Evolutionary conservation across 768 basidiomycete genomes (phyloP).

Genomic region (Glaciozyma martinii): DNA sequence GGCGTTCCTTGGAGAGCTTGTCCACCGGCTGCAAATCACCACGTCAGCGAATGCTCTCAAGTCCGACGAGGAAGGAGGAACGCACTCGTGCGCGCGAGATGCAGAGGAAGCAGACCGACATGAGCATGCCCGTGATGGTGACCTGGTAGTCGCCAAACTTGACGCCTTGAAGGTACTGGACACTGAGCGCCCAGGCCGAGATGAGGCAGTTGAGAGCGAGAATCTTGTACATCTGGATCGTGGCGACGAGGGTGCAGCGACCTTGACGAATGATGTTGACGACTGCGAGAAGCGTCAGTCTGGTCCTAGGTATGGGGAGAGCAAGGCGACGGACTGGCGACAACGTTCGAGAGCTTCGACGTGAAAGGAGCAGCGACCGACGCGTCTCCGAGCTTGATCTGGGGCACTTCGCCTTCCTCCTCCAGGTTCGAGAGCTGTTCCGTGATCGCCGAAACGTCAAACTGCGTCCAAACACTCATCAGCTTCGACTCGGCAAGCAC

Average conservation of each 20-base stretch:
- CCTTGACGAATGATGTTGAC: conserved; percentile 97
- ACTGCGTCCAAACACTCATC: conserved; percentile 44
- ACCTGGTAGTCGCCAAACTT: conserved; percentile 99
- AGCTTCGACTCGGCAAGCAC: neutral
- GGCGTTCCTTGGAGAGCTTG: conserved; percentile 84
- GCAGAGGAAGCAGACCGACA: conserved; percentile 97
- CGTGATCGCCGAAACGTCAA: conserved; percentile 68
- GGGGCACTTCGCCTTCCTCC: conserved; percentile 81
- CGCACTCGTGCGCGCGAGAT: conserved; percentile 92
- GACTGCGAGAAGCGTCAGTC: conserved; percentile 47
- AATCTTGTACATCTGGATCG: conserved; percentile 99
- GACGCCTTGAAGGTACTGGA: conserved; percentile 96
- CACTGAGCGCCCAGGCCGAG: conserved; percentile 94
- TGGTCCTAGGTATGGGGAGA: too few relatives aligned
- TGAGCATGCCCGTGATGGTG: conserved; percentile 89
- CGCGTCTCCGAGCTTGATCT: conserved; percentile 99
- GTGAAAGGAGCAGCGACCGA: conserved; percentile 99
- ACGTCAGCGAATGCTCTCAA: neutral
- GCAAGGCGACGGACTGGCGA: conserved; percentile 51
- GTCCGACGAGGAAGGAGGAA: conserved; percentile 9
- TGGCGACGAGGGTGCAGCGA: conserved; percentile 95
- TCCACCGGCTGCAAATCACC: conserved; percentile 67
- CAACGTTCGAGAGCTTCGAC: conserved; percentile 92
- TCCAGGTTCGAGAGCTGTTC: conserved; percentile 86
- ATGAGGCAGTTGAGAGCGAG: conserved; percentile 94